Percentiles rank a stretch among this genome's conserved stretches.
These are phyloP conservation scores for Orychophragmus violaceus DNA, from an alignment of 345 rosid species.

Conservation along the genomic window DNA sequence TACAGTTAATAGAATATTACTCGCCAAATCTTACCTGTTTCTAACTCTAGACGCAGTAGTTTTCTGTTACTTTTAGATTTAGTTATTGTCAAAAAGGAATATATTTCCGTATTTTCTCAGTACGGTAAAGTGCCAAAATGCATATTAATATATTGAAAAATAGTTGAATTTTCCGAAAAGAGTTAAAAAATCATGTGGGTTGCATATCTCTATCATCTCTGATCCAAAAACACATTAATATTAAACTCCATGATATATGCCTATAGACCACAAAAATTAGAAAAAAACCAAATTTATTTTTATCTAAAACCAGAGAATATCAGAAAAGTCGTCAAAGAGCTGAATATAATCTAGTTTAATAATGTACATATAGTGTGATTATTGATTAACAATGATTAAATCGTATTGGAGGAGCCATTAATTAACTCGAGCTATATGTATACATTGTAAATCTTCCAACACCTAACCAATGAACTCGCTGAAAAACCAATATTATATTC, in stretches of 20 bases:
- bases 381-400: not conserved
- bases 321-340: not conserved
- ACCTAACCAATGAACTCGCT: not conserved
- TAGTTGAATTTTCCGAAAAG: not conserved
- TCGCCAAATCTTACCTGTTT: not conserved
- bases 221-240: constrained; percentile 12
- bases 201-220: not conserved
- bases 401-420: not conserved
- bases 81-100: not conserved
- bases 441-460: not conserved
- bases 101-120: not conserved
- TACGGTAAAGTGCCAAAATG: not conserved
- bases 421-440: not conserved
- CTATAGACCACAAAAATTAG: not conserved
- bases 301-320: not conserved
- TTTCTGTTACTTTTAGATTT: not conserved
- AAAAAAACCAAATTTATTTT: not conserved
- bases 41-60: not conserved
- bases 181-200: constrained; percentile 2
- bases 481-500: not conserved
- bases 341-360: not conserved
- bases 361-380: not conserved
- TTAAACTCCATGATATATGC: not conserved
- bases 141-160: not conserved
- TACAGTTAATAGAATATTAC: not conserved